phyloP scores from a whole-genome alignment of 768 basidiomycete species.

The Chalciporus chontae region DNA sequence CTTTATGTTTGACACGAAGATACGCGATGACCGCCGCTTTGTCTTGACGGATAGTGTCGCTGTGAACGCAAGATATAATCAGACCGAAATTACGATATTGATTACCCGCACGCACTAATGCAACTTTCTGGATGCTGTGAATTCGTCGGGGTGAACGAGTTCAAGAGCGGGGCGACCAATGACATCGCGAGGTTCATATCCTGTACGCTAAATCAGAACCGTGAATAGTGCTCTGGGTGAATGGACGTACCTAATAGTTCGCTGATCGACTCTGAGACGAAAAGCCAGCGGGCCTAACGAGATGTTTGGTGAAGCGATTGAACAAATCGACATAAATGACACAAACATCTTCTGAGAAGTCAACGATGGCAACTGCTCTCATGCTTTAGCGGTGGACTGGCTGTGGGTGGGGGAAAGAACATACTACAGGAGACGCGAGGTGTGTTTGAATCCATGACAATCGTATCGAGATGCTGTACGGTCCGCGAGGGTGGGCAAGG shows the following conservation, averaged over 20 bases:
- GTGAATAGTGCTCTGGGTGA: neutral
- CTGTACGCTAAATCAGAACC: slow-evolving; percentile 32
- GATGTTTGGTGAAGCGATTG: slow-evolving; percentile 3
- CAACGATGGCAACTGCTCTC: slow-evolving; percentile 67
- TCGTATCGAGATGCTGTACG: neutral
- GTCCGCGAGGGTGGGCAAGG: neutral
- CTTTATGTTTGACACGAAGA: slow-evolving; percentile 75
- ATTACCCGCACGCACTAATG: slow-evolving; percentile 55
- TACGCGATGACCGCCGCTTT: slow-evolving; percentile 79
- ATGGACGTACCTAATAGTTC: slow-evolving; percentile 54
- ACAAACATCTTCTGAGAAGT: slow-evolving; percentile 70
- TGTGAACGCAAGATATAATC: slow-evolving; percentile 23
- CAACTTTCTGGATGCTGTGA: slow-evolving; percentile 56
- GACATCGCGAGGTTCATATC: slow-evolving; percentile 71
- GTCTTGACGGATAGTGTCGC: slow-evolving; percentile 74
- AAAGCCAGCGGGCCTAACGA: slow-evolving; percentile 61
- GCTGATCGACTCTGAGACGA: slow-evolving; percentile 60
- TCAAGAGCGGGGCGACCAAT: slow-evolving; percentile 66
- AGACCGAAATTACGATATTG: neutral
- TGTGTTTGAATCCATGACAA: slow-evolving; percentile 40
- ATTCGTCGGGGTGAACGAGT: slow-evolving; percentile 81
- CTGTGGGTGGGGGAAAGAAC: slow-evolving; percentile 28
- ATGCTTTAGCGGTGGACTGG: slow-evolving; percentile 6
- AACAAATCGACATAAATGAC: neutral
- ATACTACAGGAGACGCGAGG: slow-evolving; percentile 77